Evolutionary conservation across 2,329 filamentous ascomycete genomes (phyloP), one percentile per base, ranked within the genome.

Genomic region (Phyllosticta paracitricarpa): DNA sequence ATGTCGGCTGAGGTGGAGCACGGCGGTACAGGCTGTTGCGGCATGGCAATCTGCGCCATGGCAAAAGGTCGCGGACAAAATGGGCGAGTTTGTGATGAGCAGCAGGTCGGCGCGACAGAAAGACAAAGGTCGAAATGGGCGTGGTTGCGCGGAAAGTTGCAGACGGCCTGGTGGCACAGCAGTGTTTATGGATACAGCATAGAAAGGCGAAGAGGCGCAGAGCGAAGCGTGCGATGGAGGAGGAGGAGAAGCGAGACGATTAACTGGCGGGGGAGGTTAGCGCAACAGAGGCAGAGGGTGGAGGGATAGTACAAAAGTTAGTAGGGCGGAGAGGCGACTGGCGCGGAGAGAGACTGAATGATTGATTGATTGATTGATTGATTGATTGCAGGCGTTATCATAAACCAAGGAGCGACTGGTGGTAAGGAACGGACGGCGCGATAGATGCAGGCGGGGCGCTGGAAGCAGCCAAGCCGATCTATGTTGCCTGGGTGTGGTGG

Each of bases 31-130:
- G 70, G 71, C 66, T 75, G 73, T 69, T 72, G 72, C 71, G 72
- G 72, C 69, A 73, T 65, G 40, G 71, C 69, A 63, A 72, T 73
- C 64, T 73, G 67, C 67, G 71, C 70, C 70, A 73, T 73, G 56
- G 65, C 68, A 69, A 66, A 61, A 6, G 48, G 24, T 61, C 35
- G n/a, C 22, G 28, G 60, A 33, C 51, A 62, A 51, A 62, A 58
- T 51, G 30, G 60, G 30, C 35, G 33, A 56, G 55, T 48, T 54
- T 14, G 48, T 40, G 48, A 26, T 5, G 24, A 54, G 54, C 28
- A 54, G 54, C 28, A 33, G 30, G 55, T 30, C 22, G 56, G 17
- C 40, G 8, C 35, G 56, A 56, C 52, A 12, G 48, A 26, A 54
- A 59, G 53, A 54, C 54, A 61, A 54, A 33, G 24, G 24, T 28